Conservation (phyloP, 177 flowering plant genomes). For the Vitis hybrid region DNA sequence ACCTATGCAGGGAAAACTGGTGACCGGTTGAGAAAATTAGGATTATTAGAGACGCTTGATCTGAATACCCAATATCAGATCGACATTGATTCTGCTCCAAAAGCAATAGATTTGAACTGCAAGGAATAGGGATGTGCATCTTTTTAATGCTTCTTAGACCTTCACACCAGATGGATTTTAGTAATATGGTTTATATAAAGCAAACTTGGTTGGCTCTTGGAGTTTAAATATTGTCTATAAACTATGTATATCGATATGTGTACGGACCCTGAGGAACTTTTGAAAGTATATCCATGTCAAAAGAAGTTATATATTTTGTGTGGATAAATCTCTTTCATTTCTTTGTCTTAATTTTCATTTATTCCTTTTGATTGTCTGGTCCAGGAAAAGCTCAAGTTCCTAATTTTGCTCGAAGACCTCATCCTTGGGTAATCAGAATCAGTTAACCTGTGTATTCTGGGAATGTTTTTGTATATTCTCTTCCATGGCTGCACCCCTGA, state of each 20-base stretch:
- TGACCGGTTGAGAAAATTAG: slow-evolving; percentile 21
- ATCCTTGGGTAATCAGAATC: not conserved
- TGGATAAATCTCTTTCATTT: slow-evolving; percentile 4
- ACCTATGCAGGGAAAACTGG: slow-evolving; percentile 14
- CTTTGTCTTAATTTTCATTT: not conserved
- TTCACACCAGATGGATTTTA: slow-evolving; percentile 4
- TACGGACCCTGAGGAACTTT: slow-evolving; percentile 20
- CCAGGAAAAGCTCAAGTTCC: not conserved
- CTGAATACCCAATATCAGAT: slow-evolving; percentile 50
- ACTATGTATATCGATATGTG: slow-evolving; percentile 26
- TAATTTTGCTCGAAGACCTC: too few species aligned
- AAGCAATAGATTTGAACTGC: slow-evolving; percentile 52
- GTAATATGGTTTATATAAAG: slow-evolving; percentile 12
- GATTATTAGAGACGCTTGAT: slow-evolving; percentile 36
- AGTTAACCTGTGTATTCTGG: not conserved
- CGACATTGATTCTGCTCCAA: slow-evolving; percentile 39
- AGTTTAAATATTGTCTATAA: slow-evolving; percentile 21
- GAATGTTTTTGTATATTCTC: not conserved
- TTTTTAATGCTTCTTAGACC: slow-evolving; percentile 8
- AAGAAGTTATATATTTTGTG: slow-evolving; percentile 17
- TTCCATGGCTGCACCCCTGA: not conserved
- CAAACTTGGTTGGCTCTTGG: slow-evolving; percentile 14
- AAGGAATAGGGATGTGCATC: slow-evolving; percentile 16
- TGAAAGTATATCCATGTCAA: slow-evolving; percentile 18
- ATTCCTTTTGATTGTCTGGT: not conserved